Evolutionary conservation across 2,329 filamentous ascomycete genomes (phyloP).

Genomic region (Fusarium lyarnte): DNA sequence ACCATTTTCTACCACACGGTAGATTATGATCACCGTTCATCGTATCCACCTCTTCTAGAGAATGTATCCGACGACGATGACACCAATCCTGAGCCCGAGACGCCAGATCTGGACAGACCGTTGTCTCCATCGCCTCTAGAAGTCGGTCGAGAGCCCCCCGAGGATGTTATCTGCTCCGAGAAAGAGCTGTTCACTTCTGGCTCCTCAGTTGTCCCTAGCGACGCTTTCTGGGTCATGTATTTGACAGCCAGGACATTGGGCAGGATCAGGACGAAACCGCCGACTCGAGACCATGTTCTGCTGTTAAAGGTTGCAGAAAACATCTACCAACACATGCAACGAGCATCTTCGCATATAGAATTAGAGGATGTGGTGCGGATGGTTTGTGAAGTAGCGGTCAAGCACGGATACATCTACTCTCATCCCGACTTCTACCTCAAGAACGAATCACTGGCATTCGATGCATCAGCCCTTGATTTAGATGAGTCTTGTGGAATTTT

Average conservation of each 20-base stretch:
- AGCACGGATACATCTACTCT: background rate
- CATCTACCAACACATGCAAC: background rate
- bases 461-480: fast-evolving
- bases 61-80: background rate
- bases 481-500: background rate
- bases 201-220: fast-evolving
- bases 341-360: fast-evolving
- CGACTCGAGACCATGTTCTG: background rate
- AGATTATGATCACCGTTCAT: background rate
- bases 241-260: background rate
- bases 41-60: background rate
- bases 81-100: background rate
- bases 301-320: background rate
- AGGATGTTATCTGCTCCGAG: fast-evolving
- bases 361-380: background rate
- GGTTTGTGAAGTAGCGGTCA: background rate
- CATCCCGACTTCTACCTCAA: background rate
- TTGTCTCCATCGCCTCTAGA: background rate
- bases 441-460: fast-evolving
- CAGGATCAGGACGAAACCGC: background rate
- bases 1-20: background rate
- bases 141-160: background rate
- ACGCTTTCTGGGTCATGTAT: background rate
- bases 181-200: background rate
- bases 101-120: background rate